Percentiles rank a stretch among this genome's conserved stretches.
phyloP scores from a whole-genome alignment of 768 basidiomycete genomes.

The Clathrus columnatus region DNA sequence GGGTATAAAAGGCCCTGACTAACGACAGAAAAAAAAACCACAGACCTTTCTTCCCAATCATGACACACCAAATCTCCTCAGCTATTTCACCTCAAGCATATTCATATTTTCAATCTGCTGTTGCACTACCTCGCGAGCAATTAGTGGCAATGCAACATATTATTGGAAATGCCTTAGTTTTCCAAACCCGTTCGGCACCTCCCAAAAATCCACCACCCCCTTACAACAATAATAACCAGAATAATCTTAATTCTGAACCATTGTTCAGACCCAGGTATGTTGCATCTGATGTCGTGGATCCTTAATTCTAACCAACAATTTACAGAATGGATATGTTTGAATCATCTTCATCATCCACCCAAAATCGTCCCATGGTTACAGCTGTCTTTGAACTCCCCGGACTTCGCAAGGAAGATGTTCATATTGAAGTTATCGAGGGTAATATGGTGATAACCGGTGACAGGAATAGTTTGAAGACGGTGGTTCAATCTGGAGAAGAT shows the following conservation, averaged over 20 bases:
- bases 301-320: not conserved
- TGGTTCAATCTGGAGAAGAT: not conserved
- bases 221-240: not conserved
- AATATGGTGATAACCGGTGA: constrained; percentile 46
- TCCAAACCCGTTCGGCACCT: not conserved
- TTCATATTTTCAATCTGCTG: constrained; percentile 1
- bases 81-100: not conserved
- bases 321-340: constrained; percentile 8
- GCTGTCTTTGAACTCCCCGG: constrained; percentile 55
- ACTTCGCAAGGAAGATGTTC: constrained; percentile 39
- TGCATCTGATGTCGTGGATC: not conserved
- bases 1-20: no score
- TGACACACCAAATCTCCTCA: not conserved
- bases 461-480: constrained; percentile 12
- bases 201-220: not conserved
- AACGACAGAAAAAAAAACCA: not conserved
- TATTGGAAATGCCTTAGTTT: not conserved
- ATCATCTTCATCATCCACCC: constrained; percentile 25
- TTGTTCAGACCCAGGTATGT: constrained; percentile 1
- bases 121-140: constrained; percentile 1
- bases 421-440: constrained; percentile 43
- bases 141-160: constrained; percentile 4
- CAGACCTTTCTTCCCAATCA: not conserved
- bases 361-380: constrained; percentile 37
- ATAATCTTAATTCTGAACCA: not conserved